Conservation (phyloP, 2,329 filamentous ascomycete genomes). For the Penicillium olsonii region DNA sequence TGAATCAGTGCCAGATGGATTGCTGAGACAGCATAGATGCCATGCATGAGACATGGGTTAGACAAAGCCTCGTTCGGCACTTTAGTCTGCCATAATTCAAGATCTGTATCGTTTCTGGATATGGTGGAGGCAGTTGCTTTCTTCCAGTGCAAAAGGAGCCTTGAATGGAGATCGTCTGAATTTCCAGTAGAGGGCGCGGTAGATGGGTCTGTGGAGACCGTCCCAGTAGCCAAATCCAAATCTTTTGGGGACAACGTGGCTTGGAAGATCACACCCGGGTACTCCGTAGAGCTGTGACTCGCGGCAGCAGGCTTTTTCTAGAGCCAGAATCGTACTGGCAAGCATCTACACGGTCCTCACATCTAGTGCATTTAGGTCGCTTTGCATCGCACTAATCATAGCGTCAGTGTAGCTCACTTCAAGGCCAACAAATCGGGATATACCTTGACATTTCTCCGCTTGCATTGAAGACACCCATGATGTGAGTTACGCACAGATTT, state of each 20-base stretch:
- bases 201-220: not conserved
- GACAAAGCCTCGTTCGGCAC: not conserved
- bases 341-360: not conserved
- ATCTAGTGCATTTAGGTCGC: not conserved
- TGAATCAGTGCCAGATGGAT: not conserved
- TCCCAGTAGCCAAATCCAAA: not conserved
- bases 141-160: not conserved
- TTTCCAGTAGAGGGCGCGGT: not conserved
- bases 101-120: not conserved
- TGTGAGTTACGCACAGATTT: not conserved
- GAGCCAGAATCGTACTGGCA: not conserved
- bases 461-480: conserved; percentile 1
- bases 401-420: not conserved
- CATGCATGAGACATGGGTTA: not conserved
- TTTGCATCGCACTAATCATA: conserved; percentile 2
- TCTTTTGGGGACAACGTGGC: not conserved
- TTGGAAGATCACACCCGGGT: not conserved
- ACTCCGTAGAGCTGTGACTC: not conserved
- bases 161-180: not conserved
- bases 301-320: not conserved
- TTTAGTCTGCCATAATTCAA: not conserved
- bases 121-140: not conserved
- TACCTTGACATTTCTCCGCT: conserved; percentile 6
- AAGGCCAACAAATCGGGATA: not conserved
- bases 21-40: not conserved